phyloP scores from a whole-genome alignment of 2,329 filamentous ascomycete genomes.

The Polychaeton citri region DNA sequence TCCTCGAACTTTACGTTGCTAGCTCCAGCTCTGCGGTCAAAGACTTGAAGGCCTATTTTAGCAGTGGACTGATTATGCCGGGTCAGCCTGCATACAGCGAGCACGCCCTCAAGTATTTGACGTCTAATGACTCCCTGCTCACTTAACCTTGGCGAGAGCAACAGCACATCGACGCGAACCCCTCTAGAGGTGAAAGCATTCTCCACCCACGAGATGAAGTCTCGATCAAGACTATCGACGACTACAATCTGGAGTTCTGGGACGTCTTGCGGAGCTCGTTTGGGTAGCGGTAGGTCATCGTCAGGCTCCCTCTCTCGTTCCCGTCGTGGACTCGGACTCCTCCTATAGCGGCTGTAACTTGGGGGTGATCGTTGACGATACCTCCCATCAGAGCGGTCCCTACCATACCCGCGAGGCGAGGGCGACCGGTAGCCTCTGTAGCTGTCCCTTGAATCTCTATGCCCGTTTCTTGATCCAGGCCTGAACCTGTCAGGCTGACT shows the following conservation, averaged over 20 bases:
- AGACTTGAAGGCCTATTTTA: constrained; percentile 71
- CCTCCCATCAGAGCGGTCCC: constrained; percentile 18
- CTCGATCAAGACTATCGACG: constrained; percentile 60
- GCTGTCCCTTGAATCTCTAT: constrained; percentile 37
- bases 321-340: constrained; percentile 43
- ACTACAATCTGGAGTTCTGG: constrained; percentile 84
- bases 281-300: constrained; percentile 56
- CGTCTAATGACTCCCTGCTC: constrained; percentile 68
- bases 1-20: constrained; percentile 74
- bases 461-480: constrained; percentile 12
- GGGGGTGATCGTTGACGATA: constrained; percentile 24
- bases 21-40: constrained; percentile 63
- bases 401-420: constrained; percentile 26
- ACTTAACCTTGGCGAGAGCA: constrained; percentile 62
- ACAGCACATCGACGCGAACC: constrained; percentile 65
- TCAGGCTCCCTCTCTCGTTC: constrained; percentile 49
- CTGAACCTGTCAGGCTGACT: background rate
- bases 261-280: constrained; percentile 58
- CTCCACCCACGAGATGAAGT: constrained; percentile 76
- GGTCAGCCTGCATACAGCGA: constrained; percentile 69
- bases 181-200: constrained; percentile 57
- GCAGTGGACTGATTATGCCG: constrained; percentile 52
- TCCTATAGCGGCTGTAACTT: constrained; percentile 26
- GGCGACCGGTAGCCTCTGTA: constrained; percentile 38
- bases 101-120: constrained; percentile 78